Evolutionary conservation across 192 early-diverging fungal genomes (phyloP), one percentile per base, ranked within the genome.

Genomic region (Fimicolochytrium jonesii): DNA sequence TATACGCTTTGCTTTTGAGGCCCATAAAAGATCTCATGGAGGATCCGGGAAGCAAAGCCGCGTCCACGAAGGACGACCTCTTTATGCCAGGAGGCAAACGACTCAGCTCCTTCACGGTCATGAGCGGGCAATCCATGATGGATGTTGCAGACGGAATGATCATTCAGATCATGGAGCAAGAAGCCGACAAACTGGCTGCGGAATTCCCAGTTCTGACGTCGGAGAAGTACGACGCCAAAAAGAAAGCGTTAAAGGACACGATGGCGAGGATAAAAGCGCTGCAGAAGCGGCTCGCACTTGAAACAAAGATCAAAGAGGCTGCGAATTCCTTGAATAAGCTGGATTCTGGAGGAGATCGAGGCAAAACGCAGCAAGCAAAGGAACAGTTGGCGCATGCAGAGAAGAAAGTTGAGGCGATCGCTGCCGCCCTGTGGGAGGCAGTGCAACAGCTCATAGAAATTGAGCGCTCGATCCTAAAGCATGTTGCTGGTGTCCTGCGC

Each of bases 391-490:
- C 59, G 5, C 34, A 67, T 11, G 61, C 76, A 6, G 66, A 61
- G 28, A 35, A 53, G 25, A 72, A 73, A 53, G 69, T 80, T 32
- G 72, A 79, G 35, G 68, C 59, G 3, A 67, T 77, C 34, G 61
- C 71, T 0, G 70, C 32, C 4, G 70, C 79, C 18, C 28, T 81
- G 18, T 71, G 67, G 70, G 60, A 53, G 20, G 55, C 41, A 7
- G 30, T 65, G 5, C 37, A 56, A 28, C 56, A 61, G 34, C 45
- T 79, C 17, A 56, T 75, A 54, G 69, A 78, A 5, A 63, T 67
- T 15, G 79, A 81, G 59, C 59, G 74, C n/a, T 49, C 46, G 13
- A 65, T 81, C 4, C 41, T 81, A 3, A 73, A 71, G 51, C 79
- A 81, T 53, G 51, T 79, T 10, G 57, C 66, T 9, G 69, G 57